Evolutionary conservation across 495 filamentous ascomycete genomes (phyloP).

Genomic region (Trichoderma gamsii): DNA sequence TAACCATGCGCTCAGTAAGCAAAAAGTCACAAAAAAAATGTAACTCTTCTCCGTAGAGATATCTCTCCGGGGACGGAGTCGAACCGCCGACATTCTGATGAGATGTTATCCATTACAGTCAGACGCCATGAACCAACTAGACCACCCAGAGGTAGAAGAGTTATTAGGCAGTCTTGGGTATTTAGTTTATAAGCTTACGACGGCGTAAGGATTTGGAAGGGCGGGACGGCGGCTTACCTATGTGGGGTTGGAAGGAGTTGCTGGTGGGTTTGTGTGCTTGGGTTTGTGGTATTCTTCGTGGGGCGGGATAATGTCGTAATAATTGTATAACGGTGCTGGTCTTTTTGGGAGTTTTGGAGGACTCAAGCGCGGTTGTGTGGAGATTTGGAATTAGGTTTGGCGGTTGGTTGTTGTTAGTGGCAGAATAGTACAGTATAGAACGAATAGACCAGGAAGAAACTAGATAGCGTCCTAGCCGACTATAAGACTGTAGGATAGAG

Average conservation of each 20-base stretch:
- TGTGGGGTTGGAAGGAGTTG: constrained; percentile 3
- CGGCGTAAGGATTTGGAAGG: background rate
- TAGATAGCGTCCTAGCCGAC: too few relatives aligned
- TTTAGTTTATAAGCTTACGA: background rate
- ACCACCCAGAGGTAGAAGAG: constrained; percentile 14
- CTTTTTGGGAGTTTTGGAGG: too few relatives aligned
- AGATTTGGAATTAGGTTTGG: too few relatives aligned
- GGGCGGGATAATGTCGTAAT: too few relatives aligned
- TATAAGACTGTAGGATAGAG: too few relatives aligned
- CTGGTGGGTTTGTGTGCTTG: background rate
- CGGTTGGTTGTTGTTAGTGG: too few relatives aligned
- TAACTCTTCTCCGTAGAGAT: constrained; percentile 11
- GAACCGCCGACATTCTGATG: constrained; percentile 9
- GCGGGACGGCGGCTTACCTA: background rate
- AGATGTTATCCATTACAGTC: constrained; percentile 12
- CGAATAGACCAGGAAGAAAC: too few relatives aligned
- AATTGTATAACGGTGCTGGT: too few relatives aligned
- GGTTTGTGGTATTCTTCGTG: background rate
- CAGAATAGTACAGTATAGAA: too few relatives aligned
- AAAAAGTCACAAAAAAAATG: background rate
- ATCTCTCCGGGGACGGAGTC: constrained; percentile 10
- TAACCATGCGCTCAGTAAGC: background rate
- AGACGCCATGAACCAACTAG: constrained; percentile 12
- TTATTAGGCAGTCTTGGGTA: background rate
- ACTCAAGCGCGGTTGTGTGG: too few relatives aligned